Conservation (phyloP, 1,284 basidiomycete genomes). For the Mycena citricolor region DNA sequence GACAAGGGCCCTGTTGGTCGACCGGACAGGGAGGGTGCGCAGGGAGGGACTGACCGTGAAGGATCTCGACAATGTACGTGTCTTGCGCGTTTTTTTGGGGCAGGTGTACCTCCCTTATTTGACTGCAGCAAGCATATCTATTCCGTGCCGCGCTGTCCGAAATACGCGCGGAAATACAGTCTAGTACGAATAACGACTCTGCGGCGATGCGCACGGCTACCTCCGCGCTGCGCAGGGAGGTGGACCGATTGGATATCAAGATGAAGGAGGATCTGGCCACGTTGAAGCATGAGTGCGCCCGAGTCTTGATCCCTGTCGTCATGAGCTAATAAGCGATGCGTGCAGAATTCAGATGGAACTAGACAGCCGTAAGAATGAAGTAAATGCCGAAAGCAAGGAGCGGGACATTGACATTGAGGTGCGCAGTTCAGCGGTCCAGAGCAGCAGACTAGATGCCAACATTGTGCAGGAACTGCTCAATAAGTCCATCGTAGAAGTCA, state of each 20-base stretch:
- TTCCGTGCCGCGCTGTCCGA: slow-evolving; percentile 94
- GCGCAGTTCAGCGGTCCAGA: slow-evolving; percentile 7
- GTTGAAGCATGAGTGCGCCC: slow-evolving; percentile 86
- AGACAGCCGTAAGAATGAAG: slow-evolving; percentile 91
- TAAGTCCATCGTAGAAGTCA: slow-evolving; percentile 81
- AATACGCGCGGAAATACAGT: slow-evolving; percentile 83
- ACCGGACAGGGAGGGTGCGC: slow-evolving; percentile 73
- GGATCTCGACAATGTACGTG: slow-evolving; percentile 87
- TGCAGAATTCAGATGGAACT: slow-evolving; percentile 91
- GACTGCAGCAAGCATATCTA: slow-evolving; percentile 85
- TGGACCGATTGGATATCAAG: slow-evolving; percentile 84
- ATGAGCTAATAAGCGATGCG: slow-evolving; percentile 7
- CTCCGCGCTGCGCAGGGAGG: slow-evolving; percentile 80
- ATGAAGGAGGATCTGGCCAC: slow-evolving; percentile 92
- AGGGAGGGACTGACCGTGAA: slow-evolving; percentile 77
- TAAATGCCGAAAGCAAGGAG: slow-evolving; percentile 84
- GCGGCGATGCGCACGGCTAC: slow-evolving; percentile 77
- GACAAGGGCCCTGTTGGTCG: slow-evolving; percentile 77
- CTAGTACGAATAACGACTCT: slow-evolving; percentile 84
- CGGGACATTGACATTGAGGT: slow-evolving; percentile 92
- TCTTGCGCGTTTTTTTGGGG: slow-evolving; percentile 1
- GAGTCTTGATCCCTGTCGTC: slow-evolving; percentile 9
- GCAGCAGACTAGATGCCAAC: slow-evolving; percentile 8
- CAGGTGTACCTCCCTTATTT: slow-evolving; percentile 6
- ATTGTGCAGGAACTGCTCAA: slow-evolving; percentile 74